Evolutionary conservation across 2,329 filamentous ascomycete genomes (phyloP).

Genomic region (Meredithiella fracta): DNA sequence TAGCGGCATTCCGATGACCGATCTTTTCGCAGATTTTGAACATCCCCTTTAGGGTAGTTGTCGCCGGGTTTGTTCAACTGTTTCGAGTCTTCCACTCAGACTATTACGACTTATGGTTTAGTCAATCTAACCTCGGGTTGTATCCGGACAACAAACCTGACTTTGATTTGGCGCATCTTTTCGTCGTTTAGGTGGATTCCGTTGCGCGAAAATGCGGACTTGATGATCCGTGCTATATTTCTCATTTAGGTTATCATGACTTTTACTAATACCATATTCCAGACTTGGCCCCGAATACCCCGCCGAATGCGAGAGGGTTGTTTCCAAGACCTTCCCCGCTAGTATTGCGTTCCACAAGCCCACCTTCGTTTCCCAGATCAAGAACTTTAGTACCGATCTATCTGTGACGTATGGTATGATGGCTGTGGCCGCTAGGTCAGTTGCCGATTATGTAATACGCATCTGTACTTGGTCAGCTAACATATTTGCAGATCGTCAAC

Average conservation of each 20-base stretch:
- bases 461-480: slow-evolving; percentile 3
- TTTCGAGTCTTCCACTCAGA: too few relatives aligned
- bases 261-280: neutral
- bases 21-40: too few relatives aligned
- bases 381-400: slow-evolving; percentile 37
- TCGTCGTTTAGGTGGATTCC: too few relatives aligned
- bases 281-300: slow-evolving; percentile 41
- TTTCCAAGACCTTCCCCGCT: slow-evolving; percentile 43
- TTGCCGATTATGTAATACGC: too few relatives aligned
- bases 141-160: too few relatives aligned
- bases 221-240: neutral
- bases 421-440: slow-evolving; percentile 41
- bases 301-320: slow-evolving; percentile 42
- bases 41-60: too few relatives aligned
- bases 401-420: slow-evolving; percentile 42
- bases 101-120: too few relatives aligned
- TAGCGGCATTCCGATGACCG: too few relatives aligned
- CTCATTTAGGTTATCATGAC: neutral
- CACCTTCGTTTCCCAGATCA: slow-evolving; percentile 43
- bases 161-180: too few relatives aligned
- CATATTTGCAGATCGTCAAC: slow-evolving; percentile 33
- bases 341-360: slow-evolving; percentile 48
- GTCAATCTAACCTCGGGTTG: too few relatives aligned
- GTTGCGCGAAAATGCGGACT: too few relatives aligned
- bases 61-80: too few relatives aligned